Conservation (phyloP, 2,329 filamentous ascomycete genomes). For the Didymella pomorum region DNA sequence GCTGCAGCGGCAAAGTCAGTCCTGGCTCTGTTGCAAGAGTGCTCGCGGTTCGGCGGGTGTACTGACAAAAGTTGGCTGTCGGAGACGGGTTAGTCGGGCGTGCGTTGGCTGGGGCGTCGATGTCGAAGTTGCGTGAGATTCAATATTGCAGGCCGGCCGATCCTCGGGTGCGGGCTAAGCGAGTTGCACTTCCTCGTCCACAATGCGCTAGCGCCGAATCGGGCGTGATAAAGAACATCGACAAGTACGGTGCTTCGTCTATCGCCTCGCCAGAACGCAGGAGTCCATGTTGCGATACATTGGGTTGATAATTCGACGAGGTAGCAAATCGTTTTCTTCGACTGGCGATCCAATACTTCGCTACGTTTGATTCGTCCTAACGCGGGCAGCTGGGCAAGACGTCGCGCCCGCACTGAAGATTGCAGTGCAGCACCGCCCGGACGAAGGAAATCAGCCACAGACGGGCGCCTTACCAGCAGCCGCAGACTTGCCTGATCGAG, state of each 20-base stretch:
- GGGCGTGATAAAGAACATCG: neutral
- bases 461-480: no score
- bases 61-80: slow-evolving; percentile 40
- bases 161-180: slow-evolving; percentile 37
- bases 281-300: no score
- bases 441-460: no score
- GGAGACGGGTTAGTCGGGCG: slow-evolving; percentile 37
- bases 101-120: slow-evolving; percentile 41
- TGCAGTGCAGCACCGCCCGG: no score
- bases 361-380: no score
- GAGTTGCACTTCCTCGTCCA: slow-evolving; percentile 18
- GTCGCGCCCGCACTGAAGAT: no score
- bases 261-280: no score
- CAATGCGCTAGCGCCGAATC: slow-evolving; percentile 9
- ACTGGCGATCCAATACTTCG: no score
- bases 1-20: slow-evolving; percentile 33
- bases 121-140: slow-evolving; percentile 26
- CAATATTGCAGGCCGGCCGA: slow-evolving; percentile 38
- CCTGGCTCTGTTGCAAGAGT: slow-evolving; percentile 3
- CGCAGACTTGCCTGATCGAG: no score
- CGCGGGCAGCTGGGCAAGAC: no score
- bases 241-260: neutral
- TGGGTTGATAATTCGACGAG: no score
- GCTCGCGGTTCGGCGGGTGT: neutral
- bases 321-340: no score